Conservation (phyloP, 441 rosid genomes). For the Adansonia gregorii region DNA sequence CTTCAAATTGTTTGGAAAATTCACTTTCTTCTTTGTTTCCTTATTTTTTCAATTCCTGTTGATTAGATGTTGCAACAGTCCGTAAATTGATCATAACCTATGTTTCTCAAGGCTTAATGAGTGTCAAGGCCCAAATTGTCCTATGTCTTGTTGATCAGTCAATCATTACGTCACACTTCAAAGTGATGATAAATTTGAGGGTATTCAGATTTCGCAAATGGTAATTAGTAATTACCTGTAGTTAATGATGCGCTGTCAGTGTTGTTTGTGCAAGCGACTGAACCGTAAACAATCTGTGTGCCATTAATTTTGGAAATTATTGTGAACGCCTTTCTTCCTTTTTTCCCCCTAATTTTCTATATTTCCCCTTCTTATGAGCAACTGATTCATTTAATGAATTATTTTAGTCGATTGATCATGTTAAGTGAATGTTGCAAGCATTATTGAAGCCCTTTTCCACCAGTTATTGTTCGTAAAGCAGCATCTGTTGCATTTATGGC, state of each 20-base stretch:
- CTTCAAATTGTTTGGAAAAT: constrained; percentile 14
- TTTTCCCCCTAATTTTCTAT: neutral
- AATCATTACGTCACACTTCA: constrained; percentile 12
- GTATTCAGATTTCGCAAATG: neutral
- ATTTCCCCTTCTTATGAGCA: constrained; percentile 1
- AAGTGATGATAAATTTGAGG: constrained; percentile 9
- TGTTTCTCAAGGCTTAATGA: neutral
- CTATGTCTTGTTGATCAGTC: neutral
- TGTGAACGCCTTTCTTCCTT: neutral
- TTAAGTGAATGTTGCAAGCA: constrained; percentile 44
- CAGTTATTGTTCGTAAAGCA: constrained; percentile 77
- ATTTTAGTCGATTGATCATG: constrained; percentile 15
- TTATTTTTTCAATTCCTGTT: neutral
- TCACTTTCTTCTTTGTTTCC: constrained; percentile 11
- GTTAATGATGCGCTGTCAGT: neutral
- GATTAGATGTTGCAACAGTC: constrained; percentile 6
- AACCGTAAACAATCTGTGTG: neutral
- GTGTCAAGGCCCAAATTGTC: constrained; percentile 16
- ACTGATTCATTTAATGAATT: constrained; percentile 13
- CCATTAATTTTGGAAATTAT: neutral
- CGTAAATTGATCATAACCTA: constrained; percentile 6
- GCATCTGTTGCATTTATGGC: constrained; percentile 92
- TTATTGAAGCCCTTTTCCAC: constrained; percentile 79
- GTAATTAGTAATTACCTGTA: neutral
- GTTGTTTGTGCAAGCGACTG: neutral